Conservation (phyloP, 768 basidiomycete species). For the Naganishia friedmannii region DNA sequence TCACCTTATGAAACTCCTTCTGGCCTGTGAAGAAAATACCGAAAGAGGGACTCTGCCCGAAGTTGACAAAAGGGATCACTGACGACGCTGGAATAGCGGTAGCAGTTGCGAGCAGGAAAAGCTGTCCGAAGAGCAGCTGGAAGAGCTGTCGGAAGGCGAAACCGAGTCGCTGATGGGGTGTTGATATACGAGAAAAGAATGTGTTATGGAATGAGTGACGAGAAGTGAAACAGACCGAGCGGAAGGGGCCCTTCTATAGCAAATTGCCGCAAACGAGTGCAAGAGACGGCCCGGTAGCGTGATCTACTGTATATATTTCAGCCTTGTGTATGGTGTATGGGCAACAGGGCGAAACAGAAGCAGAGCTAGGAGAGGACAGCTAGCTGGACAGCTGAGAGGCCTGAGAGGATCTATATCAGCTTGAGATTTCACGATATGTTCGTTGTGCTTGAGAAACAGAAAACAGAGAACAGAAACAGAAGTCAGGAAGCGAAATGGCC, state of each 20-base stretch:
- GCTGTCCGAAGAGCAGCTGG: conserved; percentile 32
- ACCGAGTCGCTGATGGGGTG: conserved; percentile 57
- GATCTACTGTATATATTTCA: no score
- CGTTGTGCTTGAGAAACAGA: no score
- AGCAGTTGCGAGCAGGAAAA: conserved; percentile 54
- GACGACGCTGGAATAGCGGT: conserved; percentile 64
- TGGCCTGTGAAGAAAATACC: not conserved
- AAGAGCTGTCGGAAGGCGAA: conserved; percentile 50
- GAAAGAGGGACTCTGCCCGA: not conserved
- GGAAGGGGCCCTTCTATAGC: not conserved
- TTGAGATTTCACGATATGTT: no score
- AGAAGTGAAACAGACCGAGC: conserved; percentile 3
- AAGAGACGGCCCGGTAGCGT: not conserved
- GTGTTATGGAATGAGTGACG: not conserved
- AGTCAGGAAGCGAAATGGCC: no score
- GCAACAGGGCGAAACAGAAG: no score
- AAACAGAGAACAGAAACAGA: no score
- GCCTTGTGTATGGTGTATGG: no score
- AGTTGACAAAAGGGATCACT: conserved; percentile 53
- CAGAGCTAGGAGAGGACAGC: no score
- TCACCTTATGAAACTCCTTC: not conserved
- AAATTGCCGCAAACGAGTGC: not conserved
- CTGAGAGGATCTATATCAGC: no score
- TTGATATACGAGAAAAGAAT: not conserved
- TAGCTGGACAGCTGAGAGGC: no score